Evolutionary conservation across 176 grass and related monocot species (phyloP), one percentile per base, ranked within the genome.

Genomic region (Alopecurus myosuroides): DNA sequence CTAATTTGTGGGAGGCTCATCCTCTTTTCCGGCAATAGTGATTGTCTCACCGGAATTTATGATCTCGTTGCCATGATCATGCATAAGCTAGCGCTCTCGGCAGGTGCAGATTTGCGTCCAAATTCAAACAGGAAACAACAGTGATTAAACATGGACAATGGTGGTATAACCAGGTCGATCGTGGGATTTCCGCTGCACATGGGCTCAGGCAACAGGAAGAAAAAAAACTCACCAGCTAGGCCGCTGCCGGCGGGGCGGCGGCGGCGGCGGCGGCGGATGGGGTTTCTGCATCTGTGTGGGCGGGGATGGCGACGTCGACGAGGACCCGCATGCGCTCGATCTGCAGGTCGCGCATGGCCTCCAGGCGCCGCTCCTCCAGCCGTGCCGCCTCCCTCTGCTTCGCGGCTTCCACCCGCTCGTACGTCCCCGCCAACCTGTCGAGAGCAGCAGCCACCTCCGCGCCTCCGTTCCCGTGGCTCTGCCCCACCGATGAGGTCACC

Each of bases 331-430:
- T 90, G 17, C 88, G 78, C 85, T 90, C 88, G 48, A 90, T 87
- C 88, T 90, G 74, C 36, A 93, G 76, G 71, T 85, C 88, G 49
- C 88, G 82, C 72, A 82, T 76, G 33, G 88, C 75, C 58, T 88
- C 88, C 28, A 93, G 79, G 74, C 85, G 88, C 34, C 76, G 88
- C 60, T 78, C 86, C 78, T 93, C 91, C 66, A 93, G 88, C 74
- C 82, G 66, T 50, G 79, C 51, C 19, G 82, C 80, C 79, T 93
- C 85, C 78, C 37, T 84, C 88, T 88, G 91, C 82, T 83, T 88
- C 6, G 88, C 77, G 62, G 78, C 44, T 7, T 90, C 85, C 35
- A 93, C 85, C 39, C 85, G 86, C 78, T 90, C 82, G 53, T 83
- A 90, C 74, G 82, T 76, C 33, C 80, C 85, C 26, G 88, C 74